Percentiles rank a stretch among this genome's conserved stretches.
phyloP scores from a whole-genome alignment of 106 monocot species.

The Acorus gramineus region DNA sequence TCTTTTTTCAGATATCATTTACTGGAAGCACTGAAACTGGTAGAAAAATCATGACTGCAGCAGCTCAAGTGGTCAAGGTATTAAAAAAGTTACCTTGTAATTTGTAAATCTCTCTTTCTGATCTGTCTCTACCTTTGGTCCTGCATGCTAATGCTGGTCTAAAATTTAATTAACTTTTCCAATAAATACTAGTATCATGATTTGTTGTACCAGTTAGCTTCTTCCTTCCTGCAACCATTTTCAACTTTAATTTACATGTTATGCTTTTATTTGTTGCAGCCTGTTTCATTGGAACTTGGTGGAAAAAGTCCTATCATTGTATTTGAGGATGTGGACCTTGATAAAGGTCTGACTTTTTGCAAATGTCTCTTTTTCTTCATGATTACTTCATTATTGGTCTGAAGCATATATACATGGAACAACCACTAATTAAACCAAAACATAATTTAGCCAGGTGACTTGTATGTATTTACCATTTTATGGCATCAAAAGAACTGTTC shows the following conservation, averaged over 20 bases:
- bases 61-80: slow-evolving; percentile 84
- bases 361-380: not conserved
- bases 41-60: slow-evolving; percentile 76
- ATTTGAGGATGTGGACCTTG: slow-evolving; percentile 97
- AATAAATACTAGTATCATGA: no score
- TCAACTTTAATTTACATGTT: not conserved
- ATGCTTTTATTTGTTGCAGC: slow-evolving; percentile 27
- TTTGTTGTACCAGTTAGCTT: no score
- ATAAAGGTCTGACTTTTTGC: slow-evolving; percentile 53
- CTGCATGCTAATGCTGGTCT: not conserved
- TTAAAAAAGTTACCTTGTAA: not conserved
- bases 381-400: not conserved
- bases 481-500: no score
- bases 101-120: not conserved
- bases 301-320: slow-evolving; percentile 98
- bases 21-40: slow-evolving; percentile 95
- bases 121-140: not conserved
- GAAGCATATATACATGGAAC: no score
- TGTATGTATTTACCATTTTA: no score
- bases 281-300: slow-evolving; percentile 97
- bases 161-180: not conserved
- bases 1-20: slow-evolving; percentile 60
- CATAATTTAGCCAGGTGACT: no score
- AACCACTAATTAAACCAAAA: no score
- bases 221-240: not conserved